Base-by-base conservation (phyloP, 345 rosid genomes). In the Dipteronia sinensis region DNA sequence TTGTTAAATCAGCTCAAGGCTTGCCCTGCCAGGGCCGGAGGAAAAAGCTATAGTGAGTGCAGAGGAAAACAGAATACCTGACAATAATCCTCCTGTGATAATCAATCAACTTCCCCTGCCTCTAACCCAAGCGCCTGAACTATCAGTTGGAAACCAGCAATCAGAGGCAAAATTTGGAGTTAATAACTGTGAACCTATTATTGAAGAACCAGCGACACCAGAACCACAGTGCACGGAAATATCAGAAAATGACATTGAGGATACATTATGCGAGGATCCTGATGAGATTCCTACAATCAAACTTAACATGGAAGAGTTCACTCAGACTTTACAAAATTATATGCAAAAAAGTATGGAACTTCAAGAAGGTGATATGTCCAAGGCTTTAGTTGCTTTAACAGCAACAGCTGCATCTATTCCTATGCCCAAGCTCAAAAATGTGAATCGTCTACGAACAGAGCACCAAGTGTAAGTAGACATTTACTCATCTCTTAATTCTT, bases 161-260 rank as follows among this genome's bases (percentile, higher is more conserved):
- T 49, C 62, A 80, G 86, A 87, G 83, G 73, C 68, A 73, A 79
- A 67, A 65, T 40, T 67, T 1, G 75, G 73, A 44, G 71, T 75
- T 27, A 83, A 59, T 76, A 84, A 82, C 55, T 91, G 88, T 78
- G 84, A 86, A 46, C 99, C 99, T 23, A 94, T 92, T 17, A 84
- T 96, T 55, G 98, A 96, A 86, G 98, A 87, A 78, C 99, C 99
- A 77, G 85, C 92, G 72, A 84, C 94, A 58, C 97, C 99, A 29
- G 97, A 91, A 73, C 91, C 89, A 61, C 87, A 86, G 71, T 73
- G 78, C 77, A 69, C 72, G 19, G 87, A 80, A 79, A 84, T 65
- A 29, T 78, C 82, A 51, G 88, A 86, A 77, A 81, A 62, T 73
- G 98, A 94, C 65, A 93, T 90, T 10, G 98, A 95, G 80, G 98